phyloP scores from a whole-genome alignment of 345 rosid species.

The Camelina laxa region DNA sequence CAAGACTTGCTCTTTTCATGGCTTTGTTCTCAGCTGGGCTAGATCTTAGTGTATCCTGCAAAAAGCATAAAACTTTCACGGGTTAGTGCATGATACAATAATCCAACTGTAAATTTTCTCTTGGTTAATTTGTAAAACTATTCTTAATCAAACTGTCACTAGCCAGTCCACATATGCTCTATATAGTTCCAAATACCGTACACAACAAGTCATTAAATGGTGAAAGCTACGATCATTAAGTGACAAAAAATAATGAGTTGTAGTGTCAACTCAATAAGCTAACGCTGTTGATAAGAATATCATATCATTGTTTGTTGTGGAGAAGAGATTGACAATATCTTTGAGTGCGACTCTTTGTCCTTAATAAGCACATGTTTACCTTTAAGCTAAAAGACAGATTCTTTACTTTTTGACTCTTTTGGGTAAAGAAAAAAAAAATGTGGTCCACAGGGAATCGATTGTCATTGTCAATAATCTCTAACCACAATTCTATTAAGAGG shows the following conservation, averaged over 20 bases:
- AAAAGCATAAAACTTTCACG: not conserved
- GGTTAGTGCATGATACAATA: slow-evolving; percentile 18
- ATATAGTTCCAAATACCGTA: slow-evolving; percentile 1
- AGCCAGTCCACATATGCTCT: not conserved
- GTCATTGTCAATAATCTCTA: slow-evolving; percentile 40
- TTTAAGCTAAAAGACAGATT: slow-evolving; percentile 43
- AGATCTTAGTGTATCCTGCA: slow-evolving; percentile 74
- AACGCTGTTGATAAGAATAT: slow-evolving; percentile 18
- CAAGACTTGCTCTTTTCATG: slow-evolving; percentile 68
- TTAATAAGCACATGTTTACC: slow-evolving; percentile 39
- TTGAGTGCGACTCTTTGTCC: slow-evolving; percentile 40
- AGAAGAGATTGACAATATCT: slow-evolving; percentile 42
- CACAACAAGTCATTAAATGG: not conserved
- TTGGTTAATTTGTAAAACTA: not conserved
- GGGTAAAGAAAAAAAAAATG: slow-evolving; percentile 22
- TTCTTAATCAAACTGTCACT: not conserved
- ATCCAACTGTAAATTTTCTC: not conserved
- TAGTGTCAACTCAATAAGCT: slow-evolving; percentile 28
- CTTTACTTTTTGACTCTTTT: slow-evolving; percentile 45
- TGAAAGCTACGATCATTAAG: slow-evolving; percentile 15
- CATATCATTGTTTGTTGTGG: slow-evolving; percentile 31
- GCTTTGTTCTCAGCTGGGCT: slow-evolving; percentile 71
- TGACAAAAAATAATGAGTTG: slow-evolving; percentile 25
- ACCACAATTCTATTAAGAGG: slow-evolving; percentile 40
- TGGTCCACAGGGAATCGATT: slow-evolving; percentile 38